phyloP scores from a whole-genome alignment of 148 eudicot genomes.

The Chenopodium quinoa region DNA sequence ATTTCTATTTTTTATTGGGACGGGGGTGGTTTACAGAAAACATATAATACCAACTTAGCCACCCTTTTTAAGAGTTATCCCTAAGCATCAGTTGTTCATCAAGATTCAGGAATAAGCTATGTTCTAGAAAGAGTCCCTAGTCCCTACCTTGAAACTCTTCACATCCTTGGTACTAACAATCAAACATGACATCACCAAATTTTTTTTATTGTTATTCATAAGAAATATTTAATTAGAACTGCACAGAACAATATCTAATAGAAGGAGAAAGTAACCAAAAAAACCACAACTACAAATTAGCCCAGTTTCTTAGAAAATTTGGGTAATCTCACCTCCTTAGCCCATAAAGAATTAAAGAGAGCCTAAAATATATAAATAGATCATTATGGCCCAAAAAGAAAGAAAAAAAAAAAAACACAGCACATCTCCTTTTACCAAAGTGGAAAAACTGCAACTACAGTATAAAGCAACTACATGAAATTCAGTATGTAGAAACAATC shows the following conservation, averaged over 20 bases:
- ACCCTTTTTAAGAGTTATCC: neutral
- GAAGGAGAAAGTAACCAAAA: no score
- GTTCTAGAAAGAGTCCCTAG: slow-evolving; percentile 6
- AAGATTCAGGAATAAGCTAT: neutral
- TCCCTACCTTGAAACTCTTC: neutral
- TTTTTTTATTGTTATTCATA: no score
- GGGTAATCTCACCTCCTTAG: no score
- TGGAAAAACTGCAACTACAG: neutral
- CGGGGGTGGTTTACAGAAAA: neutral
- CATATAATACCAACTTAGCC: neutral
- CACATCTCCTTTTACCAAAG: neutral
- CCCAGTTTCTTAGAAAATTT: no score
- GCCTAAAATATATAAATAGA: no score
- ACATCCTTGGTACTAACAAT: neutral
- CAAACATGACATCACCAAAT: neutral
- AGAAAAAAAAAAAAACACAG: no score
- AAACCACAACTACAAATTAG: no score
- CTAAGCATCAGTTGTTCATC: neutral
- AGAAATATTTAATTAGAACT: no score
- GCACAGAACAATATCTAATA: no score
- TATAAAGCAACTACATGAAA: neutral
- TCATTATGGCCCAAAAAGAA: no score
- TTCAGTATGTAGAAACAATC: neutral
- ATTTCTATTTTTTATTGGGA: neutral
- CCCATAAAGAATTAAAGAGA: no score